phyloP scores from a whole-genome alignment of 306 rosid species.

The Vicia faba region DNA sequence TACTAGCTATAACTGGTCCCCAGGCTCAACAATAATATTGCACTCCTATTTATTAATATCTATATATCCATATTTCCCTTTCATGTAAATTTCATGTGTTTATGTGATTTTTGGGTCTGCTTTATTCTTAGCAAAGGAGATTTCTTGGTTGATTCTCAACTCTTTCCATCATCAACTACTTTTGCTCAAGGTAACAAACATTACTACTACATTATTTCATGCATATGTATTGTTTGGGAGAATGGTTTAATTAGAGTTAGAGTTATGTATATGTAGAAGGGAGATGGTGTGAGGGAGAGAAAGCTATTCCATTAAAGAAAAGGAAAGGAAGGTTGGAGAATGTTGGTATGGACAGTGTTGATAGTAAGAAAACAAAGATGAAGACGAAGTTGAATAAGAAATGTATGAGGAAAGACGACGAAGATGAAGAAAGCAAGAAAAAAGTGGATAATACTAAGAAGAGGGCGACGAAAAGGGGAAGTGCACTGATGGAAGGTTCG shows the following conservation, averaged over 20 bases:
- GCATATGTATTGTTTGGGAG: background rate
- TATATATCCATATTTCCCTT: slow-evolving; percentile 1
- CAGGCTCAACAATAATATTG: slow-evolving; percentile 41
- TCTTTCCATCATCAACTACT: slow-evolving; percentile 41
- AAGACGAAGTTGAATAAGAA: slow-evolving; percentile 64
- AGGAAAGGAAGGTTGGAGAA: slow-evolving; percentile 55
- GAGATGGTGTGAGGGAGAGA: slow-evolving; percentile 74
- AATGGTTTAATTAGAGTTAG: background rate
- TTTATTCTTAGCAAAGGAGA: slow-evolving; percentile 48
- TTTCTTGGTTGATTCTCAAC: slow-evolving; percentile 44
- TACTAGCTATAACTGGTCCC: slow-evolving; percentile 68
- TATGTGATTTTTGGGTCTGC: slow-evolving; percentile 41
- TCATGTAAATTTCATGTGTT: slow-evolving; percentile 38
- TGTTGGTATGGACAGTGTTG: background rate
- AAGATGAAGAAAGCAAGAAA: background rate
- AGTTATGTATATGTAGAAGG: slow-evolving; percentile 27
- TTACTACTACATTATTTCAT: background rate
- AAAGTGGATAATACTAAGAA: background rate
- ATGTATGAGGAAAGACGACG: slow-evolving; percentile 14
- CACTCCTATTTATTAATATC: slow-evolving; percentile 23
- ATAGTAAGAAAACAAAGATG: slow-evolving; percentile 40
- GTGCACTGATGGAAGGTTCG: slow-evolving; percentile 79
- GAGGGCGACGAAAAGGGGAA: slow-evolving; percentile 30
- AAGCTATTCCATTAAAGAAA: slow-evolving; percentile 73
- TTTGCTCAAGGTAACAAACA: slow-evolving; percentile 51